Evolutionary conservation across 225 moss, liverwort and hornwort genomes (phyloP).

Genomic region (Neckera pumila): DNA sequence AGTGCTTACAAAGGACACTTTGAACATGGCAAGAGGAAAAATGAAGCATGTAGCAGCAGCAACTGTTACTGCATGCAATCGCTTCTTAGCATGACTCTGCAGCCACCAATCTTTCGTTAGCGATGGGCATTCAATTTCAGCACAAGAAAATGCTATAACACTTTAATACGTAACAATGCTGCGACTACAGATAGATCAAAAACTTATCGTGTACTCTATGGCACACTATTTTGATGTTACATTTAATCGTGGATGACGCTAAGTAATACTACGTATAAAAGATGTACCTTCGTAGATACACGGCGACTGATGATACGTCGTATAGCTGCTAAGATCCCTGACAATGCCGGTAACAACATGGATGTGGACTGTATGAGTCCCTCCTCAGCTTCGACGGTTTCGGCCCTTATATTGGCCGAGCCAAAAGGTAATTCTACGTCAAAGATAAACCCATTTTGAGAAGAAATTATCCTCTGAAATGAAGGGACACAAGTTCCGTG

Average conservation of each 20-base stretch:
- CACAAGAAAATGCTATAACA: neutral
- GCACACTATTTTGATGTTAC: neutral
- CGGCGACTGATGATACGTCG: slow-evolving; percentile 92
- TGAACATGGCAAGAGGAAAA: slow-evolving; percentile 79
- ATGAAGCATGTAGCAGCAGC: slow-evolving; percentile 72
- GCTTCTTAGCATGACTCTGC: slow-evolving; percentile 86
- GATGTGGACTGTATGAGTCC: slow-evolving; percentile 72
- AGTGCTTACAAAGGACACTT: slow-evolving; percentile 55
- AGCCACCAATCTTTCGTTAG: neutral
- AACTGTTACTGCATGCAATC: slow-evolving; percentile 84
- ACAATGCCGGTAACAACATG: slow-evolving; percentile 78
- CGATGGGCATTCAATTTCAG: neutral
- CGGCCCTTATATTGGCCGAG: slow-evolving; percentile 22
- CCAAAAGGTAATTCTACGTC: slow-evolving; percentile 63
- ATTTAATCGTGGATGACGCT: neutral
- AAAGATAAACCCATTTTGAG: slow-evolving; percentile 31
- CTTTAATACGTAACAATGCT: neutral
- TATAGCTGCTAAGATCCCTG: slow-evolving; percentile 76
- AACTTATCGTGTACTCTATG: too few species aligned
- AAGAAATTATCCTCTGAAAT: neutral
- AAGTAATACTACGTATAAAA: neutral
- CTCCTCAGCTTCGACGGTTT: slow-evolving; percentile 42
- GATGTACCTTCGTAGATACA: slow-evolving; percentile 58
- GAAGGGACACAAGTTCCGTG: neutral
- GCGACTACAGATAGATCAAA: neutral